A percentile compares a stretch with the other conserved stretches of the same genome.
These are phyloP conservation scores for Magnusiomyces paraingens DNA, from an alignment of 1,139 yeast species.

Conservation along the genomic window DNA sequence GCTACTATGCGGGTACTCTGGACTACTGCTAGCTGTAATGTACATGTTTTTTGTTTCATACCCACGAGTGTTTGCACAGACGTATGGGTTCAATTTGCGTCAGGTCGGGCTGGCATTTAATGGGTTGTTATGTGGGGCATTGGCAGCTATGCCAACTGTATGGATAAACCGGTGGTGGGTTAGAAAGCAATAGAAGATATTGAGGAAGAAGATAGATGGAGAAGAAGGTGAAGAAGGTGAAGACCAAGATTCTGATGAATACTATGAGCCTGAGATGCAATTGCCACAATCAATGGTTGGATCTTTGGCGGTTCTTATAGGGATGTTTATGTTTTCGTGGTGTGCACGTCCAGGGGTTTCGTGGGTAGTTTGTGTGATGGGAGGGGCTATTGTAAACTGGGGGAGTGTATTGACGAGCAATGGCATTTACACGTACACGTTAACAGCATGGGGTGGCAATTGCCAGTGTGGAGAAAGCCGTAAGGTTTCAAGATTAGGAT, in stretches of 20 bases:
- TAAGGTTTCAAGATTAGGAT: too few species aligned
- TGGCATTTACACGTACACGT: slow-evolving; percentile 46
- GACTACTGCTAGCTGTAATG: slow-evolving; percentile 51
- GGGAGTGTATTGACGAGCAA: slow-evolving; percentile 55
- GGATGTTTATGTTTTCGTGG: slow-evolving; percentile 48
- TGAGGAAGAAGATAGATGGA: too few species aligned
- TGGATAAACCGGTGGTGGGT: too few species aligned
- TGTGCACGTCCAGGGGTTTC: slow-evolving; percentile 66
- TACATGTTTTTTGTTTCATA: slow-evolving; percentile 59
- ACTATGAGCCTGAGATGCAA: slow-evolving; percentile 53
- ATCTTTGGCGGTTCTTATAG: slow-evolving; percentile 58
- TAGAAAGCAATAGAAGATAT: too few species aligned
- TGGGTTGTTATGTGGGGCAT: too few species aligned
- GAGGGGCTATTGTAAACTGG: slow-evolving; percentile 70
- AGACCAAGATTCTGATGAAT: too few species aligned
- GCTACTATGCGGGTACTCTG: slow-evolving; percentile 55
- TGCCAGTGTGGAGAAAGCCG: too few species aligned
- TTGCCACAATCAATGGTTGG: slow-evolving; percentile 66
- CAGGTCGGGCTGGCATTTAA: too few species aligned
- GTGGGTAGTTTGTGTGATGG: slow-evolving; percentile 75
- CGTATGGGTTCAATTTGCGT: too few species aligned
- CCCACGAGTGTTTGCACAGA: slow-evolving; percentile 43
- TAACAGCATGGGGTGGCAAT: slow-evolving; percentile 35
- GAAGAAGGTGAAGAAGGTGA: too few species aligned
- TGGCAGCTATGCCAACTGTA: too few species aligned